Percentiles rank a stretch among this genome's conserved stretches.
These are phyloP conservation scores for Saturnispora zaruensis DNA, from an alignment of 805 yeast species.

Conservation along the genomic window DNA sequence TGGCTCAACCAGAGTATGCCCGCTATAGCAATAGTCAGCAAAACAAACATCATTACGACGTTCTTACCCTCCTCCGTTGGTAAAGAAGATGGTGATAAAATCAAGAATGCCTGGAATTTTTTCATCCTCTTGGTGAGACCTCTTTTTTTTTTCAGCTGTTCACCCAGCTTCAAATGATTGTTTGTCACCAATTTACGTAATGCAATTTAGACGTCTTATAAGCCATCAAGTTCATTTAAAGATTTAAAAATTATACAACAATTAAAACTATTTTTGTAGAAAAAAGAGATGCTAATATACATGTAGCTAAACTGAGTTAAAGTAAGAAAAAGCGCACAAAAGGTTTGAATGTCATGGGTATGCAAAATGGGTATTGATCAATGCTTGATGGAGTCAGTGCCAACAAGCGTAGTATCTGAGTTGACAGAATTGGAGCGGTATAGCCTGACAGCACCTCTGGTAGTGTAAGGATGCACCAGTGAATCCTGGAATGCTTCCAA, in stretches of 20 bases:
- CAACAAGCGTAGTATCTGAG: constrained; percentile 8
- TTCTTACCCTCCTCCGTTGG: background rate
- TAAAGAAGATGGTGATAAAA: background rate
- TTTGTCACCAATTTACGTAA: background rate
- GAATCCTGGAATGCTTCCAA: constrained; percentile 50
- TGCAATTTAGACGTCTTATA: background rate
- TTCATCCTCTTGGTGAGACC: too few relatives aligned
- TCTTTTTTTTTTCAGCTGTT: background rate
- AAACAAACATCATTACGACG: constrained; percentile 14
- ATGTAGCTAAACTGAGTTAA: background rate
- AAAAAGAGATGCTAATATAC: background rate
- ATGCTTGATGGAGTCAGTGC: background rate
- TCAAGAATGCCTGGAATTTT: background rate
- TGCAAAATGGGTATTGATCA: background rate
- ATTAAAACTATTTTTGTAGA: background rate
- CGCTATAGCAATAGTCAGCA: constrained; percentile 16
- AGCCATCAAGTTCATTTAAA: background rate
- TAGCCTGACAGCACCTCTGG: constrained; percentile 15
- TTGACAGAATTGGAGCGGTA: constrained; percentile 9
- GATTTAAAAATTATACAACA: background rate
- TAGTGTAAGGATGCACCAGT: constrained; percentile 38
- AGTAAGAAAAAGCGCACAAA: constrained; percentile 1
- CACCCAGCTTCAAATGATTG: background rate
- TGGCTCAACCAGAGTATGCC: constrained; percentile 26
- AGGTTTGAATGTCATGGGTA: background rate